A percentile compares a stretch with the other conserved stretches of the same genome.
Evolutionary conservation across 169 alveolate genomes (phyloP).

Genomic region (Toxoplasma gondii): DNA sequence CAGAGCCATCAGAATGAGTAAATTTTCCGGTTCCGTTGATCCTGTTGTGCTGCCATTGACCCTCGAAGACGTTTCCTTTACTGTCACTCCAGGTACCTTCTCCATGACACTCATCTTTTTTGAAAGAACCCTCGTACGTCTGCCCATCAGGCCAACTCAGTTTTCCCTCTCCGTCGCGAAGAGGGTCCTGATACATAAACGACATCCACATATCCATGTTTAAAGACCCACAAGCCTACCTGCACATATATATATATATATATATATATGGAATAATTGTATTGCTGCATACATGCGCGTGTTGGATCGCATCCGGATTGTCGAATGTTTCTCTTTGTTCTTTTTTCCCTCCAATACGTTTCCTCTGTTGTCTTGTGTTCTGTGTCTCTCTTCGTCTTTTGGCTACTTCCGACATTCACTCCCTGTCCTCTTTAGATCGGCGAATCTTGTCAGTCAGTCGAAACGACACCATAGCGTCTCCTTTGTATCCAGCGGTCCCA

Average conservation of each 20-base stretch:
- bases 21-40: slow-evolving; percentile 76
- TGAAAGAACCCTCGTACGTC: slow-evolving; percentile 81
- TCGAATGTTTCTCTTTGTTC: too few relatives aligned
- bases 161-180: slow-evolving; percentile 81
- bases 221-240: background rate
- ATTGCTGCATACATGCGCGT: too few relatives aligned
- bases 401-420: too few relatives aligned
- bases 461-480: too few relatives aligned
- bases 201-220: background rate
- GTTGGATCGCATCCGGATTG: too few relatives aligned
- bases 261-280: too few relatives aligned
- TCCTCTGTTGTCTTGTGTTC: too few relatives aligned
- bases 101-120: slow-evolving; percentile 73
- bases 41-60: slow-evolving; percentile 85
- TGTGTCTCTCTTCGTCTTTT: too few relatives aligned
- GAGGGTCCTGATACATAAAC: background rate
- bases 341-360: too few relatives aligned
- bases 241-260: background rate
- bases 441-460: too few relatives aligned
- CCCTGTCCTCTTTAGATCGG: too few relatives aligned
- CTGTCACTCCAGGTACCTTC: slow-evolving; percentile 62
- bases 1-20: slow-evolving; percentile 69
- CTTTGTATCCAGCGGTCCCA: too few relatives aligned
- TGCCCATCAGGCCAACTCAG: slow-evolving; percentile 82
- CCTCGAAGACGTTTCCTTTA: slow-evolving; percentile 67